A percentile compares a stretch with the other conserved stretches of the same genome.
Conservation (phyloP, 345 rosid species). For the Corchorus olitorius region DNA sequence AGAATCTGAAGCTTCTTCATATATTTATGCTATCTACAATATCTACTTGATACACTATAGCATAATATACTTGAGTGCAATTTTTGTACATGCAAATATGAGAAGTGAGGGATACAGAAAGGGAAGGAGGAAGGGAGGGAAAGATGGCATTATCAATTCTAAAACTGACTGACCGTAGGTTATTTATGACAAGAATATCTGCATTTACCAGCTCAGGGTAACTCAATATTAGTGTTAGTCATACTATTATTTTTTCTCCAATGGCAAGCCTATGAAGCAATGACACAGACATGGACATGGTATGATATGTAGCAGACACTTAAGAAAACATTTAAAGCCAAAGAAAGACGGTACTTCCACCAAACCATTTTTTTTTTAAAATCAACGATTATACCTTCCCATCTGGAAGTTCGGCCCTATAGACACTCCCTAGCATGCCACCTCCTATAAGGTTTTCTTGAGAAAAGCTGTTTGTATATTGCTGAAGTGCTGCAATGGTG, state of each 20-base stretch:
- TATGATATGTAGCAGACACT: background rate
- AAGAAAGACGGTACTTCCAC: background rate
- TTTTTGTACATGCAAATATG: background rate
- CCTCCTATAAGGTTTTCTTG: constrained; percentile 83
- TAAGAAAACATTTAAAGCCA: background rate
- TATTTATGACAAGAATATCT: background rate
- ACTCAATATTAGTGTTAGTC: background rate
- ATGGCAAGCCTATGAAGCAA: background rate
- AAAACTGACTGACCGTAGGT: background rate
- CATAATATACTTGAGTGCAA: background rate
- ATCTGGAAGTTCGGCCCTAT: constrained; percentile 79
- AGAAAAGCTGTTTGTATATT: constrained; percentile 92
- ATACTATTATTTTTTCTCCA: background rate
- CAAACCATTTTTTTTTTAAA: constrained; percentile 4
- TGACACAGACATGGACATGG: background rate
- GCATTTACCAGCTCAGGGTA: background rate
- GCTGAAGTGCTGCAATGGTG: constrained; percentile 94
- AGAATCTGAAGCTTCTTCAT: constrained; percentile 9
- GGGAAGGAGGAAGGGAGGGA: background rate
- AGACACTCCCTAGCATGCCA: constrained; percentile 96
- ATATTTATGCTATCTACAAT: background rate
- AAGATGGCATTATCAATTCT: background rate
- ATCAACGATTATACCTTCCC: constrained; percentile 61
- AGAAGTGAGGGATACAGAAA: background rate
- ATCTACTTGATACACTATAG: background rate